phyloP scores from a whole-genome alignment of 1,284 basidiomycete species.

The Rhodofomes roseus region DNA sequence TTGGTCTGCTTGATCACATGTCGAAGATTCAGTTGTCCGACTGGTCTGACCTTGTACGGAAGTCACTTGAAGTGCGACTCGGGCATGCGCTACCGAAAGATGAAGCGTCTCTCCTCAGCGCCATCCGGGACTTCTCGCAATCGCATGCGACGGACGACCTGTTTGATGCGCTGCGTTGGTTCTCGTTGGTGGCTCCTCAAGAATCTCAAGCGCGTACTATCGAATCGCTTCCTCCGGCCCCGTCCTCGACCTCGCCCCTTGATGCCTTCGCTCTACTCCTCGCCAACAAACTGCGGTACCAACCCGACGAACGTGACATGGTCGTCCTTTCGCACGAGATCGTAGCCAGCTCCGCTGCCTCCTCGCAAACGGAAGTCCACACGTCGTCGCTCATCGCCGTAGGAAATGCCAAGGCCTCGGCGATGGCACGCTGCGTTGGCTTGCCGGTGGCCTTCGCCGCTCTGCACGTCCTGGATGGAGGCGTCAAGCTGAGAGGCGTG shows the following conservation, averaged over 20 bases:
- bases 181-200: conserved; percentile 40
- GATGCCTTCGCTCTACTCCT: conserved; percentile 80
- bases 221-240: conserved; percentile 41
- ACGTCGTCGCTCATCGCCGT: conserved; percentile 75
- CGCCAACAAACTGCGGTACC: conserved; percentile 73
- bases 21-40: conserved; percentile 33
- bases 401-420: conserved; percentile 63
- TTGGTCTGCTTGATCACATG: conserved; percentile 67
- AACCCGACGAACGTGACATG: conserved; percentile 75
- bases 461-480: conserved; percentile 47
- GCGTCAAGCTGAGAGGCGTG: conserved; percentile 60
- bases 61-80: conserved; percentile 30
- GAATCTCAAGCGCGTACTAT: conserved; percentile 1
- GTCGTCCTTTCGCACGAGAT: conserved; percentile 88
- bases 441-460: conserved; percentile 23
- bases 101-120: conserved; percentile 31
- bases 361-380: conserved; percentile 42
- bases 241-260: conserved; percentile 54
- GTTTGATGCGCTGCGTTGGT: conserved; percentile 57
- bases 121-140: conserved; percentile 38
- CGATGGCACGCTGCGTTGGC: conserved; percentile 91
- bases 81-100: conserved; percentile 30
- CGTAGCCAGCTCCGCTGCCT: conserved; percentile 33
- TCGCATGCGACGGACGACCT: conserved; percentile 29
- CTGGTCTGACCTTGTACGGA: conserved; percentile 45